These are phyloP conservation scores for Apophysomyces ossiformis DNA, from an alignment of 371 early-diverging fungal genomes.

Conservation along the genomic window DNA sequence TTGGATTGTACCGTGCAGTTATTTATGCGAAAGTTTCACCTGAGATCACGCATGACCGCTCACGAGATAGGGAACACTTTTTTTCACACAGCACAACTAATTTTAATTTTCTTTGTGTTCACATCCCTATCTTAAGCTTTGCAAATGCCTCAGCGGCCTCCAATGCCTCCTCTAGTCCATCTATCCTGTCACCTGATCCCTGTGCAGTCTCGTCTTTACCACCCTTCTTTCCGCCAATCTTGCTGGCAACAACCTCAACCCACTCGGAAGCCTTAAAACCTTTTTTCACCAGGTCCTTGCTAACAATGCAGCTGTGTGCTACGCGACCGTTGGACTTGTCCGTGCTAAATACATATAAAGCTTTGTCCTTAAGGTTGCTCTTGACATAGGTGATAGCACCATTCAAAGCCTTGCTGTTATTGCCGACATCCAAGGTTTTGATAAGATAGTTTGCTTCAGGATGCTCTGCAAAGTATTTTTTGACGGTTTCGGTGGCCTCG, in stretches of 20 bases:
- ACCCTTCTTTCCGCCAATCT: constrained; percentile 91
- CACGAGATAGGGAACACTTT: too few species aligned
- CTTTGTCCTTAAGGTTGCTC: constrained; percentile 75
- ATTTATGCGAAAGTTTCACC: too few species aligned
- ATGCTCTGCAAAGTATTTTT: constrained; percentile 75
- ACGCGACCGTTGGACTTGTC: constrained; percentile 77
- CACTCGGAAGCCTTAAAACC: constrained; percentile 91
- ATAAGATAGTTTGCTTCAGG: constrained; percentile 68
- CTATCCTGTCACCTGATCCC: constrained; percentile 73
- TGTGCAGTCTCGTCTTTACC: constrained; percentile 89
- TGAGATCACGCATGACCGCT: too few species aligned
- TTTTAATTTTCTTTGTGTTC: constrained; percentile 11
- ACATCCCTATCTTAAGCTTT: constrained; percentile 59
- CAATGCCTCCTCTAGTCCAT: constrained; percentile 75
- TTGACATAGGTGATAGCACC: constrained; percentile 83
- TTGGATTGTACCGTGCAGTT: too few species aligned
- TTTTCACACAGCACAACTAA: too few species aligned
- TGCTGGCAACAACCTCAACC: constrained; percentile 81
- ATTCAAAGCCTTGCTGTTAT: constrained; percentile 75
- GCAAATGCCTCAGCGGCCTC: constrained; percentile 80
- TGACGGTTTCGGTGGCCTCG: constrained; percentile 79
- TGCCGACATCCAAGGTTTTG: constrained; percentile 67
- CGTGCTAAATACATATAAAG: constrained; percentile 80
- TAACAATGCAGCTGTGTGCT: constrained; percentile 84
- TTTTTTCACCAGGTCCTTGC: constrained; percentile 64